Conservation (phyloP, 805 yeast genomes). For the Priceomyces haplophilus region DNA sequence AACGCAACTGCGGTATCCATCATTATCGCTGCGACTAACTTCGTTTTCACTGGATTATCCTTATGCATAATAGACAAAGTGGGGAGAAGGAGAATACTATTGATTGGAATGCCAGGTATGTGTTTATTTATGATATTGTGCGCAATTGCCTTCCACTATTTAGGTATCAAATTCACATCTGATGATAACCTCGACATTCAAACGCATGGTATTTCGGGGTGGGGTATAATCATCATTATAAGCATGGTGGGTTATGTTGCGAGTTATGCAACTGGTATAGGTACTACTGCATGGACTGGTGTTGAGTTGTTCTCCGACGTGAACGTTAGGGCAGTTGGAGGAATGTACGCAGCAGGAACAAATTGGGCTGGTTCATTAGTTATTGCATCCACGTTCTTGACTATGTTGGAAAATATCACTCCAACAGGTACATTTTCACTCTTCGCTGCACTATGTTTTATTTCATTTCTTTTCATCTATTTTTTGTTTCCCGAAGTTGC, state of each 20-base stretch:
- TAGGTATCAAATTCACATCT: constrained; percentile 58
- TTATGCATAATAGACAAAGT: constrained; percentile 81
- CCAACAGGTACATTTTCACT: constrained; percentile 94
- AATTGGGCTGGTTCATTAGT: constrained; percentile 95
- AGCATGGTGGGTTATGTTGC: constrained; percentile 88
- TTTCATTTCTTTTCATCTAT: constrained; percentile 71
- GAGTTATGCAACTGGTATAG: constrained; percentile 89
- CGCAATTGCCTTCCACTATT: constrained; percentile 88
- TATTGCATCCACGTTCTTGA: constrained; percentile 87
- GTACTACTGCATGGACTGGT: constrained; percentile 98
- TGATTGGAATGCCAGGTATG: constrained; percentile 86
- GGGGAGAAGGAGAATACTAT: constrained; percentile 81
- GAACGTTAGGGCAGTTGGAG: constrained; percentile 86
- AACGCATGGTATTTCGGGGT: constrained; percentile 55
- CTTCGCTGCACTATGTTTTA: constrained; percentile 75
- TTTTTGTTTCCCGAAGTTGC: constrained; percentile 92
- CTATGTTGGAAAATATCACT: constrained; percentile 89
- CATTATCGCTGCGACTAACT: constrained; percentile 91
- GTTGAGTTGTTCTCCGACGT: constrained; percentile 90
- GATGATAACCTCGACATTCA: constrained; percentile 37
- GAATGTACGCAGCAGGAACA: constrained; percentile 85
- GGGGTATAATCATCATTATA: constrained; percentile 86
- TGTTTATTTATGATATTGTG: constrained; percentile 68
- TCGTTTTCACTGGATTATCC: constrained; percentile 81
- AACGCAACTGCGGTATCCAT: constrained; percentile 94